A percentile compares a stretch with the other conserved stretches of the same genome.
phyloP scores from a whole-genome alignment of 176 grass and related monocot species.

The Dactylis glomerata region DNA sequence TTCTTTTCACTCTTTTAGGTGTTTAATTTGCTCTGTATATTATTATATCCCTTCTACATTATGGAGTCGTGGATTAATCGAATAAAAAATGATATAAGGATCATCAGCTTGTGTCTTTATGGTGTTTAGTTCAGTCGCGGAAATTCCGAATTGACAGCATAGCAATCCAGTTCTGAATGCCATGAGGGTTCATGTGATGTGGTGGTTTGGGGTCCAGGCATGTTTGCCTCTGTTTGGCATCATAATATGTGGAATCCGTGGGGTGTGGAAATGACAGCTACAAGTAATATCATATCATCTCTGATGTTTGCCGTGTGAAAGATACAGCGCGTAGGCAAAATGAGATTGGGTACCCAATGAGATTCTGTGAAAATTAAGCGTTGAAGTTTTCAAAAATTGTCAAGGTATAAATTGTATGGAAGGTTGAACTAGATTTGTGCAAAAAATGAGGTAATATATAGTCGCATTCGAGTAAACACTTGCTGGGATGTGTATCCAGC shows the following conservation, averaged over 20 bases:
- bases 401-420: too few relatives aligned
- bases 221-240: background rate
- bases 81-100: conserved; percentile 30
- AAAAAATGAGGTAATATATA: too few relatives aligned
- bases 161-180: background rate
- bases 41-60: conserved; percentile 30
- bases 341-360: too few relatives aligned
- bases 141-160: background rate
- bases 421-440: too few relatives aligned
- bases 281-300: too few relatives aligned
- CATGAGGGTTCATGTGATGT: background rate
- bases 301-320: too few relatives aligned
- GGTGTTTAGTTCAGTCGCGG: background rate
- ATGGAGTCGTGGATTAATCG: conserved; percentile 1
- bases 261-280: too few relatives aligned
- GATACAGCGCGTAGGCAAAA: too few relatives aligned
- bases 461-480: too few relatives aligned
- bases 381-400: too few relatives aligned
- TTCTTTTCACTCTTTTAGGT: conserved; percentile 22
- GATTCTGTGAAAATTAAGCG: too few relatives aligned
- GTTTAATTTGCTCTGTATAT: conserved; percentile 39
- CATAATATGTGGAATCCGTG: too few relatives aligned
- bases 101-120: background rate
- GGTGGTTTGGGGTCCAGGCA: background rate
- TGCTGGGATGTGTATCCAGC: background rate